phyloP scores from a whole-genome alignment of 2,329 filamentous ascomycete species.

The Aspergillus glaucus region DNA sequence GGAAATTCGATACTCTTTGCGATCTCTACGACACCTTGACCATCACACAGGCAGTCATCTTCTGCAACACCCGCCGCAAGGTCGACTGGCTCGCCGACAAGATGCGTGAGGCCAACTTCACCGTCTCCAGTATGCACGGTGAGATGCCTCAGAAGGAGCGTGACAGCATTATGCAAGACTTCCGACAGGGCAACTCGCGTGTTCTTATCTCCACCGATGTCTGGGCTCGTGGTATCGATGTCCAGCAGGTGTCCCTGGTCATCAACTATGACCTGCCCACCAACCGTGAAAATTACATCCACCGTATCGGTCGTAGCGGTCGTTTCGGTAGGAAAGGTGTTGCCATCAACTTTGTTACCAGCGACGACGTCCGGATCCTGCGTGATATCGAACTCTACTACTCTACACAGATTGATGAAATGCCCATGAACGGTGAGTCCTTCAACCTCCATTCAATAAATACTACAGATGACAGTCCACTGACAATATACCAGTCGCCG shows the following conservation, averaged over 20 bases:
- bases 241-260: constrained; percentile 94
- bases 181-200: constrained; percentile 90
- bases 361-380: constrained; percentile 93
- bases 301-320: constrained; percentile 92
- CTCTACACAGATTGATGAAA: constrained; percentile 95
- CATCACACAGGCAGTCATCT: constrained; percentile 98
- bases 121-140: constrained; percentile 96
- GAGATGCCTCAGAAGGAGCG: constrained; percentile 98
- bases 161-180: constrained; percentile 99
- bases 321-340: constrained; percentile 97
- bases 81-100: constrained; percentile 99
- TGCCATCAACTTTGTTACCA: constrained; percentile 98
- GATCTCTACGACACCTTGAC: constrained; percentile 98
- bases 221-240: constrained; percentile 96
- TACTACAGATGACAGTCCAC: not conserved
- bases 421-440: constrained; percentile 88
- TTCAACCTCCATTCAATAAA: constrained; percentile 20
- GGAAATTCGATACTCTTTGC: constrained; percentile 98
- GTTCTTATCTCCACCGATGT: constrained; percentile 97
- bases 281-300: constrained; percentile 99
- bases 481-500: constrained; percentile 24
- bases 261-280: constrained; percentile 99
- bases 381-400: constrained; percentile 97
- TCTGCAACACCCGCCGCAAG: constrained; percentile 98
- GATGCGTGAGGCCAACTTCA: constrained; percentile 98